A percentile compares a stretch with the other conserved stretches of the same genome.
Conservation (phyloP, 202 grass and related monocot species). For the Elaeis oleifera region DNA sequence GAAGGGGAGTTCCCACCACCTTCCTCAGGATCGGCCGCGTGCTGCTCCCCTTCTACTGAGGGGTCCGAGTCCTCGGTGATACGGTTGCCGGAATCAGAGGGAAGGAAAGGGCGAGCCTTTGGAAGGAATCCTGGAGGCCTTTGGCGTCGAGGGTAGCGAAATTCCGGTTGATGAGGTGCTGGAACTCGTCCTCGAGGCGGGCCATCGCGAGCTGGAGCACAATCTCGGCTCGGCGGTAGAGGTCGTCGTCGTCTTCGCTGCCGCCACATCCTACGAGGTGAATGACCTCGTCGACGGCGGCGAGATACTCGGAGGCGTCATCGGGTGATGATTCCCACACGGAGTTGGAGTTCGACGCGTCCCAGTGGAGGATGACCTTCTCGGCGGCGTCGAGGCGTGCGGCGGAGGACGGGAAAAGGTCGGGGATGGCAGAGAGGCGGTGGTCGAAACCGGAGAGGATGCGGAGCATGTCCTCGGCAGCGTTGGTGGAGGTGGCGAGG, state of each 20-base stretch:
- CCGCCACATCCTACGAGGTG: not conserved
- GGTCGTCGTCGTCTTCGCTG: not conserved
- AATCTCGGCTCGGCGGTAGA: slow-evolving; percentile 29
- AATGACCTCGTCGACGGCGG: slow-evolving; percentile 55
- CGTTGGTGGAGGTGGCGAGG: slow-evolving; percentile 82
- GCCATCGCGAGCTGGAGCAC: slow-evolving; percentile 43
- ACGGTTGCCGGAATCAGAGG: not conserved
- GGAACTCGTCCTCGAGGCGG: slow-evolving; percentile 54
- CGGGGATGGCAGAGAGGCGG: slow-evolving; percentile 38
- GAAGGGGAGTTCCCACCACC: not conserved
- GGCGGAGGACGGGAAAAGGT: slow-evolving; percentile 32
- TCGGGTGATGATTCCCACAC: not conserved
- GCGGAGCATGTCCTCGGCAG: slow-evolving; percentile 70
- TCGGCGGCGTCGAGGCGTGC: not conserved
- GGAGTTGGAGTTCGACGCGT: slow-evolving; percentile 15
- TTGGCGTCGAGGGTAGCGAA: not conserved
- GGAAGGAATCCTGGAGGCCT: not conserved
- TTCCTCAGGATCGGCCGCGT: not conserved
- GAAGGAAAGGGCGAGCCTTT: not conserved
- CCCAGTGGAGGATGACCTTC: not conserved
- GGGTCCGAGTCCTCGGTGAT: no score
- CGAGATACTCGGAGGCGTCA: slow-evolving; percentile 30
- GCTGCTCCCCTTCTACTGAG: not conserved
- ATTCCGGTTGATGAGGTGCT: slow-evolving; percentile 22
- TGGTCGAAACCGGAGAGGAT: slow-evolving; percentile 78